Evolutionary conservation across 179 eudicot species (phyloP).

Genomic region (Drosera spatulata): DNA sequence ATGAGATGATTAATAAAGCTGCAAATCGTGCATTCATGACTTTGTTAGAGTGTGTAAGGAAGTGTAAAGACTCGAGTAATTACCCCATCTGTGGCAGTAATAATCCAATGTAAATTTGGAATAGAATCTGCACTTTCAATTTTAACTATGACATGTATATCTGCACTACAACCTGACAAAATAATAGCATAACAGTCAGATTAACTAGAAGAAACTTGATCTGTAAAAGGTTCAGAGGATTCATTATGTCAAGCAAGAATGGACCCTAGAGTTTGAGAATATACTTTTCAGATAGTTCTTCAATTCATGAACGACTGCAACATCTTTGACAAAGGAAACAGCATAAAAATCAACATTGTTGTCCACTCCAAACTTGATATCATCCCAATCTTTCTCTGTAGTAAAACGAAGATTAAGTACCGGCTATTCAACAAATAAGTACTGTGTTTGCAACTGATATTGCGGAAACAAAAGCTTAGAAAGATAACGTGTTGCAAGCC

Average conservation of each 20-base stretch:
- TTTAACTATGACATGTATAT: slow-evolving; percentile 69
- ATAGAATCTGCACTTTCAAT: slow-evolving; percentile 90
- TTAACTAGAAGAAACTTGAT: not conserved
- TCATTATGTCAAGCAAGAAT: slow-evolving; percentile 10
- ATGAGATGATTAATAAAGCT: too few relatives aligned
- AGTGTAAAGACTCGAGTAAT: slow-evolving; percentile 1
- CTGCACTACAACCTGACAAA: slow-evolving; percentile 54
- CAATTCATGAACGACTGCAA: slow-evolving; percentile 72
- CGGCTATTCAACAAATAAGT: not conserved
- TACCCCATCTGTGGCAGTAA: slow-evolving; percentile 78
- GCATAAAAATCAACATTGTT: slow-evolving; percentile 77
- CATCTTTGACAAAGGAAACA: slow-evolving; percentile 86
- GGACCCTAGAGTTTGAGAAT: not conserved
- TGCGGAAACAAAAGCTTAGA: not conserved
- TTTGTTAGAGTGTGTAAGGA: not conserved
- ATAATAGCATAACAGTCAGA: slow-evolving; percentile 3
- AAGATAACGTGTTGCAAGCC: not conserved
- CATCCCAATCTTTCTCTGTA: slow-evolving; percentile 91
- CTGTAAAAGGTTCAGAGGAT: not conserved
- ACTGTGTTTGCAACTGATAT: not conserved
- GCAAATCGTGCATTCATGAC: too few relatives aligned
- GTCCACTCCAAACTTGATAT: slow-evolving; percentile 87
- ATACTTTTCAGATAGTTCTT: slow-evolving; percentile 68
- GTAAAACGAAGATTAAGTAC: not conserved
- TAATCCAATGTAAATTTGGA: slow-evolving; percentile 66